Evolutionary conservation across 129 eudicot species (phyloP).

Genomic region (Silybum marianum): DNA sequence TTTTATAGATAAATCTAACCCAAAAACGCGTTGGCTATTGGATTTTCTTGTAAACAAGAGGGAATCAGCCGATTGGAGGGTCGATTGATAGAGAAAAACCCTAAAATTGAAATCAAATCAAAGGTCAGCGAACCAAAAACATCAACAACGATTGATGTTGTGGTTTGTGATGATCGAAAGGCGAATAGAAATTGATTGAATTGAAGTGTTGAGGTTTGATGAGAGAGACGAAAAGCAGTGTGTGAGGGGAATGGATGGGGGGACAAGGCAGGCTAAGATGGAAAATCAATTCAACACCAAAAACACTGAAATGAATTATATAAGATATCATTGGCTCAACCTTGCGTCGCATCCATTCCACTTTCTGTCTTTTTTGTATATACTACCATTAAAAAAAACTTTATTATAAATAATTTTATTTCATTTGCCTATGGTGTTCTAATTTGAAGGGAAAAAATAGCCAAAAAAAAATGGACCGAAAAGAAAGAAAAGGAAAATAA

Average conservation of each 20-base stretch:
- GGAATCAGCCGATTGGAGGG: slow-evolving; percentile 20
- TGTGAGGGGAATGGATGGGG: slow-evolving; percentile 24
- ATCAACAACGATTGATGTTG: slow-evolving; percentile 1
- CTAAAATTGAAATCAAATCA: neutral
- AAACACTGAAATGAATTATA: neutral
- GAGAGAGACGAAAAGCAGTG: slow-evolving; percentile 25
- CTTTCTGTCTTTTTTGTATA: neutral
- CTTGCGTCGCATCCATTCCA: neutral
- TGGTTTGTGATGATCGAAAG: slow-evolving; percentile 20
- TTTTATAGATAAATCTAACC: neutral
- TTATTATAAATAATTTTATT: too few species aligned
- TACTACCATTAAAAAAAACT: too few species aligned
- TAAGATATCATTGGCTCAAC: neutral
- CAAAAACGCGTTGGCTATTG: slow-evolving; percentile 1
- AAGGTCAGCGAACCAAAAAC: neutral
- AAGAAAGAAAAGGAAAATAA: too few species aligned
- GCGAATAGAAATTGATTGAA: slow-evolving; percentile 4
- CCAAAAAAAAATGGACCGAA: too few species aligned
- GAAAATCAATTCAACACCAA: neutral
- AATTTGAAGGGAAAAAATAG: too few species aligned
- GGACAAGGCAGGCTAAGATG: slow-evolving; percentile 16
- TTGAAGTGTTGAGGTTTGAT: slow-evolving; percentile 20
- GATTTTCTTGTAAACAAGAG: slow-evolving; percentile 4
- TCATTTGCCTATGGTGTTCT: too few species aligned
- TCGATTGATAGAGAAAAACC: slow-evolving; percentile 11